Evolutionary conservation across 306 rosid genomes (phyloP).

Genomic region (Echinosophora koreensis): DNA sequence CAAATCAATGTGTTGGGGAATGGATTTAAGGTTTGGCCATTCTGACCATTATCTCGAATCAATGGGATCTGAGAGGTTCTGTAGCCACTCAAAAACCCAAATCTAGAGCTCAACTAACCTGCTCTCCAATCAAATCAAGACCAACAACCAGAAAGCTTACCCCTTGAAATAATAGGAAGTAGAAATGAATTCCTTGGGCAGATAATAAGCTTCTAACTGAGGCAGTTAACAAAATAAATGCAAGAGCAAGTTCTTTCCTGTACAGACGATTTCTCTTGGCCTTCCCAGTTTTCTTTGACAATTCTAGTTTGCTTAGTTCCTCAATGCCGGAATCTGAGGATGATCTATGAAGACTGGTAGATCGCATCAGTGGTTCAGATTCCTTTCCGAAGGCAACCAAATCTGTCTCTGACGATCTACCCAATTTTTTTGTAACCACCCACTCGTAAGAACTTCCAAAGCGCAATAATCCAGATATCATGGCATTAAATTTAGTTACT

Average conservation of each 20-base stretch:
- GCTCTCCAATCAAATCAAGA: conserved; percentile 97
- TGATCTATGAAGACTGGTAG: conserved; percentile 68
- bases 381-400: conserved; percentile 80
- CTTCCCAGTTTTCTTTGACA: conserved; percentile 71
- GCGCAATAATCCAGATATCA: conserved; percentile 93
- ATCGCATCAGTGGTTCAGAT: conserved; percentile 66
- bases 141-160: conserved; percentile 92
- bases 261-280: conserved; percentile 80
- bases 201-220: conserved; percentile 91
- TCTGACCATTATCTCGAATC: conserved; percentile 44
- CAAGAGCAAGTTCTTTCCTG: conserved; percentile 94
- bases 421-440: conserved; percentile 94
- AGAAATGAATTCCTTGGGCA: conserved; percentile 99
- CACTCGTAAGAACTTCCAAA: conserved; percentile 95
- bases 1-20: conserved; percentile 36
- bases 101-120: conserved; percentile 70
- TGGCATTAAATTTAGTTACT: conserved; percentile 96
- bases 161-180: conserved; percentile 95
- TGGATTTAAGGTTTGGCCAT: conserved; percentile 41
- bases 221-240: conserved; percentile 85
- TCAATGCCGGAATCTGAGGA: conserved; percentile 92
- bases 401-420: conserved; percentile 95
- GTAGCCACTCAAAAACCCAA: conserved; percentile 40
- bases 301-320: conserved; percentile 75
- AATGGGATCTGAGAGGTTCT: conserved; percentile 48